Evolutionary conservation across 257 asterid species (phyloP).

Genomic region (Lithospermum erythrorhizon): DNA sequence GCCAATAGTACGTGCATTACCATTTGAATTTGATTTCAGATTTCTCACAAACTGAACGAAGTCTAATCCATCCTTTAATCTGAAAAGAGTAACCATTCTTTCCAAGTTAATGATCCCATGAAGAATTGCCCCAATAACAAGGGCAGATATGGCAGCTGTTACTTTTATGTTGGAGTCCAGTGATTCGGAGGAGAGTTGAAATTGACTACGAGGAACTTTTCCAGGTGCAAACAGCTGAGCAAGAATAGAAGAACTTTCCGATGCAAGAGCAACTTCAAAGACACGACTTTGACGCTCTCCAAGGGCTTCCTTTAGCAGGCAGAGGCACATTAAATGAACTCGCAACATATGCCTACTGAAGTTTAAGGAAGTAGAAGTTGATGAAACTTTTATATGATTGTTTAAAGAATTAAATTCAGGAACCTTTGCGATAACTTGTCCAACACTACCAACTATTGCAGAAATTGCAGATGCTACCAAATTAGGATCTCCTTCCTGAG

Average conservation of each 20-base stretch:
- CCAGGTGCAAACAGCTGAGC: constrained; percentile 58
- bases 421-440: constrained; percentile 61
- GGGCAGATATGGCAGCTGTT: constrained; percentile 71
- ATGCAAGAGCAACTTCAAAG: constrained; percentile 93
- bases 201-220: constrained; percentile 65
- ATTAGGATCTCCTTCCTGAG: constrained; percentile 98
- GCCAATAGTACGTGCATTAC: constrained; percentile 66
- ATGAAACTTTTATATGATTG: constrained; percentile 35
- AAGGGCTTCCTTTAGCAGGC: constrained; percentile 85
- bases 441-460: constrained; percentile 69
- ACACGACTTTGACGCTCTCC: constrained; percentile 99
- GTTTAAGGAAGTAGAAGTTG: constrained; percentile 46
- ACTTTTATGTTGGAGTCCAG: constrained; percentile 47
- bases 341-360: constrained; percentile 70
- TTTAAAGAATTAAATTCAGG: constrained; percentile 50
- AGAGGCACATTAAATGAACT: constrained; percentile 65
- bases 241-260: constrained; percentile 79
- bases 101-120: constrained; percentile 89
- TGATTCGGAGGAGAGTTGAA: constrained; percentile 63
- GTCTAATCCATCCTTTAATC: constrained; percentile 86
- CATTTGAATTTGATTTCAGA: constrained; percentile 66
- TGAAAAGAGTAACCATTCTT: constrained; percentile 78
- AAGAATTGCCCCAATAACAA: constrained; percentile 73
- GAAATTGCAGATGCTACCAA: constrained; percentile 90
- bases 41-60: constrained; percentile 68